These are phyloP conservation scores for Coemansia sp. DNA, from an alignment of 192 early-diverging fungal genomes.

Conservation along the genomic window DNA sequence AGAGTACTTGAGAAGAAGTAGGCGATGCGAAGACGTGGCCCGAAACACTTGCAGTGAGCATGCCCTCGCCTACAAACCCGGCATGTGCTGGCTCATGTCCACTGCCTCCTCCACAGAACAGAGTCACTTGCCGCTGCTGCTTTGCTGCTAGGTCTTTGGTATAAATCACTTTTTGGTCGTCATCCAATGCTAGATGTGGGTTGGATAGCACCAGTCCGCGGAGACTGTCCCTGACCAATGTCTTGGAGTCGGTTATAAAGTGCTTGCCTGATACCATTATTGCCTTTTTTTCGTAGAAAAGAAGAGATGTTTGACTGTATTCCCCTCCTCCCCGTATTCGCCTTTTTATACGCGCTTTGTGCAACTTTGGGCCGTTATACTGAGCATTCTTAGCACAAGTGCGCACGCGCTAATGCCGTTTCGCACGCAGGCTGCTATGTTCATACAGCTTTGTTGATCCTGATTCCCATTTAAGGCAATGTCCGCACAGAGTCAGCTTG, in stretches of 20 bases:
- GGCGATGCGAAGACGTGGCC: constrained; percentile 89
- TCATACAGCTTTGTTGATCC: too few species aligned
- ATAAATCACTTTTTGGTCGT: constrained; percentile 67
- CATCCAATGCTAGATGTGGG: constrained; percentile 58
- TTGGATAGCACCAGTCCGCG: constrained; percentile 59
- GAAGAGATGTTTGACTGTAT: too few species aligned
- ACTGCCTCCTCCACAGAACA: constrained; percentile 78
- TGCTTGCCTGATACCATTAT: constrained; percentile 53
- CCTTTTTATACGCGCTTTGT: too few species aligned
- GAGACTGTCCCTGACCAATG: constrained; percentile 63
- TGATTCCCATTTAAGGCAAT: too few species aligned
- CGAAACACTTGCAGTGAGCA: constrained; percentile 75
- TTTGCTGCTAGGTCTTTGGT: constrained; percentile 53
- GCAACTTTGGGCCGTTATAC: too few species aligned
- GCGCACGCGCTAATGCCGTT: too few species aligned
- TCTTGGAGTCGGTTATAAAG: constrained; percentile 59
- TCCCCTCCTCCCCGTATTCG: too few species aligned
- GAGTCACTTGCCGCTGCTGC: constrained; percentile 63
- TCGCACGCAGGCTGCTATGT: too few species aligned
- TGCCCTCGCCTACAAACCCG: constrained; percentile 70
- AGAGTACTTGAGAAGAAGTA: constrained; percentile 70
- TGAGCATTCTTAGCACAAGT: too few species aligned
- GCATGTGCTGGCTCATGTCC: constrained; percentile 86
- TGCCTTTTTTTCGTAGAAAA: too few species aligned
- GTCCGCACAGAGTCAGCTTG: too few species aligned